Base-by-base conservation (phyloP, 164 flowering plant genomes). In the Magnolia officinalis region DNA sequence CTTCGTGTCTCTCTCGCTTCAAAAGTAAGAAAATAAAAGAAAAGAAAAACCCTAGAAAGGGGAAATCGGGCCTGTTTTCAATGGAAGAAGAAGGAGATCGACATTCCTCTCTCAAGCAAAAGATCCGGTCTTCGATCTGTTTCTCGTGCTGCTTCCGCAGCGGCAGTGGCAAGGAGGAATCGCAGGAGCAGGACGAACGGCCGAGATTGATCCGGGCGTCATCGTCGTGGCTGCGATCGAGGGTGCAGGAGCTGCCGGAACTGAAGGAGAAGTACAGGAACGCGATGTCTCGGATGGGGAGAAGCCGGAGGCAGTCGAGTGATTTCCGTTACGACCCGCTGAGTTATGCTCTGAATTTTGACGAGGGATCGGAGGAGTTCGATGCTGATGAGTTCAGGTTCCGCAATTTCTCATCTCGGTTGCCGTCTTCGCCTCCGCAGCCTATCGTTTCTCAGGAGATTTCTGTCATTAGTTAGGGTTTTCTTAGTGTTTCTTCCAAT, bases 281-380 rank as follows among this genome's bases (percentile, higher is more conserved):
- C 16, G 16, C 86, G 29, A 77, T 85, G 19, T 76, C 86, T 3
- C 74, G 79, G 71, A 78, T 82, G 31, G 78, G 85, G 14, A 26
- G 75, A 69, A 68, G 73, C 70, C 80, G 78, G 52, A 69, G 81
- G 55, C 78, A 81, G 16, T 84, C 90, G 21, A 73, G 72, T 0
- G 90, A 86, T 71, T 86, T 85, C 80, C 78, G 84, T 69, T 89
- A 89, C 84, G 92, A 89, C 61, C 88, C 92, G 7, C 64, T 83
- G 61, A 89, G 90, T 71, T 89, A 89, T 81, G 81, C 89, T 23
- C 82, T 87, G 21, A 89, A 89, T 37, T 89, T 89, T 77, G 89
- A 87, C 26, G 88, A 89, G 16, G 88, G 82, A 1, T n/a, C 16
- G 10, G 64, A 63, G 50, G 71, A 80, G 4, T 73, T 45, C 50